A percentile compares a stretch with the other conserved stretches of the same genome.
Conservation (phyloP, 1,284 basidiomycete species). For the Chiua sp. region DNA sequence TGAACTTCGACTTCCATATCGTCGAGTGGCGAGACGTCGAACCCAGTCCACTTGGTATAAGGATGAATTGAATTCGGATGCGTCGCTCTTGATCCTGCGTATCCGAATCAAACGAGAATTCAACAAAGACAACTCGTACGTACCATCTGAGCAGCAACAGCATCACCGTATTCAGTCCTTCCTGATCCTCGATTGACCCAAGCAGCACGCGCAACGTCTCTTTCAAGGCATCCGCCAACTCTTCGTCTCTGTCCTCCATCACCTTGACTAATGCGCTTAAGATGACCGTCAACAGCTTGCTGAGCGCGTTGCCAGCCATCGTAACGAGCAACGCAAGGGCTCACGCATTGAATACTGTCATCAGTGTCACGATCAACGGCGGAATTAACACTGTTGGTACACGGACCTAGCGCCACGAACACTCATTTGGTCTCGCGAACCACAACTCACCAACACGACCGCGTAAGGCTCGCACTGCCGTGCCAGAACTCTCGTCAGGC, state of each 20-base stretch:
- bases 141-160: constrained; percentile 89
- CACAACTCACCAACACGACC: constrained; percentile 88
- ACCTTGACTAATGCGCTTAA: constrained; percentile 79
- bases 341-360: constrained; percentile 96
- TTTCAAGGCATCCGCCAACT: constrained; percentile 71
- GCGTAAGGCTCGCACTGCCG: constrained; percentile 91
- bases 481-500: constrained; percentile 90
- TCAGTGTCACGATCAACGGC: constrained; percentile 88
- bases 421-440: neutral
- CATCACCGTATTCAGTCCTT: constrained; percentile 91
- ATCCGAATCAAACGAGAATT: neutral
- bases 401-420: constrained; percentile 63
- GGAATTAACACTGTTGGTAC: constrained; percentile 95
- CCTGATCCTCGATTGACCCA: constrained; percentile 79
- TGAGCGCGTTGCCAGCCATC: constrained; percentile 92
- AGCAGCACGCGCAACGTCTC: constrained; percentile 79
- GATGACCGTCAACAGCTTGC: constrained; percentile 80
- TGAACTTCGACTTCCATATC: constrained; percentile 75
- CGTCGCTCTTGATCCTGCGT: constrained; percentile 85
- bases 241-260: constrained; percentile 69
- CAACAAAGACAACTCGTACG: constrained; percentile 4
- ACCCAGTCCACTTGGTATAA: constrained; percentile 95
- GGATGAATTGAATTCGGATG: constrained; percentile 78
- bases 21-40: constrained; percentile 87
- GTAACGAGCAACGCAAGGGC: constrained; percentile 91